phyloP scores from a whole-genome alignment of 306 rosid species.

The Adenanthera pavonina region DNA sequence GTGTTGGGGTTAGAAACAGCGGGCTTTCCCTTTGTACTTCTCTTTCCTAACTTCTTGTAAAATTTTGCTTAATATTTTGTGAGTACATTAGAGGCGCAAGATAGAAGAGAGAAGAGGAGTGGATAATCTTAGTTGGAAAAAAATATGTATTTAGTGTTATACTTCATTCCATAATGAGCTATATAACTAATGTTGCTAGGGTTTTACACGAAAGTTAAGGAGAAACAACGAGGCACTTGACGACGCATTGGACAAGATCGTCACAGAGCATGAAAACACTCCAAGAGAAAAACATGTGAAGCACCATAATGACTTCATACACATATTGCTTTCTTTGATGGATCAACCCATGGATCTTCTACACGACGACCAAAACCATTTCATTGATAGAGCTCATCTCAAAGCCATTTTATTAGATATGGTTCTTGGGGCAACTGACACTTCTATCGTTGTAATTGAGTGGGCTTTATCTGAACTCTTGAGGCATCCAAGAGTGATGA shows the following conservation, averaged over 20 bases:
- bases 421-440: background rate
- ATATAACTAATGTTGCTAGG: background rate
- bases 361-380: background rate
- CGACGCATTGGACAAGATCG: background rate
- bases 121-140: too few species aligned
- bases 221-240: background rate
- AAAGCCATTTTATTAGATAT: background rate
- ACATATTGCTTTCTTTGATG: background rate
- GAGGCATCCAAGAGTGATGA: background rate
- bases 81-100: too few species aligned
- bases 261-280: background rate
- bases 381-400: background rate
- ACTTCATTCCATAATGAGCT: background rate
- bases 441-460: background rate
- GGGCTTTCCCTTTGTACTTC: too few species aligned
- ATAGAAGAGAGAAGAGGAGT: too few species aligned
- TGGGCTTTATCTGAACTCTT: background rate
- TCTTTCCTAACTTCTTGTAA: too few species aligned
- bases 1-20: too few species aligned
- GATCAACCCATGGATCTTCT: background rate
- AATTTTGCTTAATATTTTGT: too few species aligned
- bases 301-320: background rate
- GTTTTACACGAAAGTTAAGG: background rate
- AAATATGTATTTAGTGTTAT: background rate
- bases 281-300: background rate